Conservation (phyloP, 2,329 filamentous ascomycete species). For the Colletotrichum eleusines region DNA sequence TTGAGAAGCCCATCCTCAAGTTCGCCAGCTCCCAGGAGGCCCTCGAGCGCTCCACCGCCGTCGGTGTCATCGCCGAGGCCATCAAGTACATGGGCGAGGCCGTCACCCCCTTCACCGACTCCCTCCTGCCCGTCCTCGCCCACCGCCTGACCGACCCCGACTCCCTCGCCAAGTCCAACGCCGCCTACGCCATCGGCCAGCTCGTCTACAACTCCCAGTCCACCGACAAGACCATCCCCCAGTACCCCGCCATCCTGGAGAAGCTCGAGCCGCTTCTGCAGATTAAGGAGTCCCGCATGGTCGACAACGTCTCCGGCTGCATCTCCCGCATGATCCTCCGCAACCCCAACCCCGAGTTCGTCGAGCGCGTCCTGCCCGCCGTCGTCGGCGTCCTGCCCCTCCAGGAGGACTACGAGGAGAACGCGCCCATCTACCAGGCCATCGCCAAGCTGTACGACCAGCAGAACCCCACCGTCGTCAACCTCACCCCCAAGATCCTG, state of each 20-base stretch:
- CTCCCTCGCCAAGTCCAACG: slow-evolving; percentile 92
- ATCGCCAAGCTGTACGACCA: slow-evolving; percentile 86
- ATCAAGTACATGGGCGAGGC: slow-evolving; percentile 84
- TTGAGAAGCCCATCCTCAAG: slow-evolving; percentile 91
- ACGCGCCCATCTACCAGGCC: slow-evolving; percentile 92
- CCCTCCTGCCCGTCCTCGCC: slow-evolving; percentile 82
- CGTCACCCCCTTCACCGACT: slow-evolving; percentile 84
- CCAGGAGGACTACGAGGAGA: slow-evolving; percentile 96
- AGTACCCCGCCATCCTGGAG: slow-evolving; percentile 81
- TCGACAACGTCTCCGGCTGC: slow-evolving; percentile 94
- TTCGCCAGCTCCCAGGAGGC: slow-evolving; percentile 88
- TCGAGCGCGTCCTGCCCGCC: slow-evolving; percentile 84
- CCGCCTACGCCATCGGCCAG: slow-evolving; percentile 90
- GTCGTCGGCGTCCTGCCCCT: slow-evolving; percentile 85
- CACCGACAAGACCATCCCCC: slow-evolving; percentile 74
- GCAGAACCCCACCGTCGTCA: slow-evolving; percentile 76
- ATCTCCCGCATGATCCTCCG: slow-evolving; percentile 92
- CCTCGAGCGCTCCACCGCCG: slow-evolving; percentile 88
- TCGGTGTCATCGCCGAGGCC: slow-evolving; percentile 93
- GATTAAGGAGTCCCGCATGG: slow-evolving; percentile 81
- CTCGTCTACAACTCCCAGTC: slow-evolving; percentile 86
- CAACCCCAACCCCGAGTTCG: slow-evolving; percentile 84
- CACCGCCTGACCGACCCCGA: slow-evolving; percentile 93
- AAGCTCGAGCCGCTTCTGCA: slow-evolving; percentile 90
- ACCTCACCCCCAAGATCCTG: slow-evolving; percentile 77